Conservation (phyloP, 805 yeast species). For the Kuraishia piskuri region DNA sequence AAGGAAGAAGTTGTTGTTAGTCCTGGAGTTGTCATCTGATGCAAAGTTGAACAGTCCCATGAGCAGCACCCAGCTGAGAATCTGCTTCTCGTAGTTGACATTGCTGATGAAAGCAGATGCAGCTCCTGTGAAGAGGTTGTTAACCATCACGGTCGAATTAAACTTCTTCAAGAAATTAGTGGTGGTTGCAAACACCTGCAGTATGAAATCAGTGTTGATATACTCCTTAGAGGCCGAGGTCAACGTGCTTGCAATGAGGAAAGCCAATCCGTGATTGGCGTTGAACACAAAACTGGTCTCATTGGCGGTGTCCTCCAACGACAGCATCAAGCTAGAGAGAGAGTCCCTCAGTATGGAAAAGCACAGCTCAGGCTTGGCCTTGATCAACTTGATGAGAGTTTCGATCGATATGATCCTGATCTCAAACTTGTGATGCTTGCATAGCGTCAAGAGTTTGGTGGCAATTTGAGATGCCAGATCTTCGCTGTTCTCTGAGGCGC, state of each 20-base stretch:
- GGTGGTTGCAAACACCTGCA: slow-evolving; percentile 20
- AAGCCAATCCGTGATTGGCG: slow-evolving; percentile 22
- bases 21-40: slow-evolving; percentile 14
- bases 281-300: slow-evolving; percentile 14
- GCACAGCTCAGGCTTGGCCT: slow-evolving; percentile 22
- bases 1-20: slow-evolving; percentile 41
- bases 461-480: slow-evolving; percentile 24
- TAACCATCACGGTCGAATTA: slow-evolving; percentile 25
- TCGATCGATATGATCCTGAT: slow-evolving; percentile 33
- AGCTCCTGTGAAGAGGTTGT: slow-evolving; percentile 21
- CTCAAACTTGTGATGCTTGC: slow-evolving; percentile 28
- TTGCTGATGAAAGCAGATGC: slow-evolving; percentile 20
- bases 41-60: slow-evolving; percentile 54
- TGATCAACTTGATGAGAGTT: slow-evolving; percentile 24
- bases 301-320: slow-evolving; percentile 24
- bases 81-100: slow-evolving; percentile 24
- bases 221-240: slow-evolving; percentile 20
- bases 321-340: slow-evolving; percentile 23
- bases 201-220: slow-evolving; percentile 21
- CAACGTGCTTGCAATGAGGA: slow-evolving; percentile 21
- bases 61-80: slow-evolving; percentile 54
- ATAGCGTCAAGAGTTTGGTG: slow-evolving; percentile 24
- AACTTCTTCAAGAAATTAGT: slow-evolving; percentile 22
- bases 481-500: slow-evolving; percentile 6
- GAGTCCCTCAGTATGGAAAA: slow-evolving; percentile 23